A percentile compares a stretch with the other conserved stretches of the same genome.
Conservation (phyloP, 176 grass and related monocot genomes). For the Musa beccarii region DNA sequence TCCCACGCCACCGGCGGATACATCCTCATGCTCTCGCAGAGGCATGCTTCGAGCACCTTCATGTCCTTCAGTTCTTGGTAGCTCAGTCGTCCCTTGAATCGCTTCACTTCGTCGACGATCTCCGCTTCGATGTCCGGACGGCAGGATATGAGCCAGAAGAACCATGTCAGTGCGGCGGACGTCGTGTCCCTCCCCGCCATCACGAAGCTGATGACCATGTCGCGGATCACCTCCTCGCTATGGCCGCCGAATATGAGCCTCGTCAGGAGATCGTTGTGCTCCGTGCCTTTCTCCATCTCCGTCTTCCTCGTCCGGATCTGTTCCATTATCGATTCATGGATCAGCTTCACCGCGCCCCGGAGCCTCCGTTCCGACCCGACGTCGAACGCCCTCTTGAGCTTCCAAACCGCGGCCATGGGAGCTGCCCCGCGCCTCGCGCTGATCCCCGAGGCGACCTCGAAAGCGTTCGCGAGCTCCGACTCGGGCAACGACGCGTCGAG, state of each 20-base stretch:
- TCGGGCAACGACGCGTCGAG: constrained; percentile 40
- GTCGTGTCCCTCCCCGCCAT: constrained; percentile 68
- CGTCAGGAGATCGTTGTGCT: constrained; percentile 51
- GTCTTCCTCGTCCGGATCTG: constrained; percentile 48
- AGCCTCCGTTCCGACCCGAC: constrained; percentile 50
- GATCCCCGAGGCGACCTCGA: constrained; percentile 57
- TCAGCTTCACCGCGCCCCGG: constrained; percentile 42
- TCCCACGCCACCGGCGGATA: constrained; percentile 64
- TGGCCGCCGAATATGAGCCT: constrained; percentile 59
- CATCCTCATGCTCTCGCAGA: constrained; percentile 56
- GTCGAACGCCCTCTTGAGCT: constrained; percentile 45
- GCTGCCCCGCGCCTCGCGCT: constrained; percentile 53
- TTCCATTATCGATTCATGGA: constrained; percentile 53
- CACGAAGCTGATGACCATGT: constrained; percentile 93
- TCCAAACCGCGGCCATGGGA: constrained; percentile 64
- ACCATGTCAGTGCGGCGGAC: constrained; percentile 17
- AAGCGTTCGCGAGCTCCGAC: constrained; percentile 44
- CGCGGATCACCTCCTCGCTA: constrained; percentile 54
- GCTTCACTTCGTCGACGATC: constrained; percentile 26
- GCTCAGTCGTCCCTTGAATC: constrained; percentile 15
- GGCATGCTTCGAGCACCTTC: constrained; percentile 19
- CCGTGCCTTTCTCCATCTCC: constrained; percentile 19
- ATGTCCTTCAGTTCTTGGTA: constrained; percentile 30
- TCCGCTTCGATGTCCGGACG: constrained; percentile 43
- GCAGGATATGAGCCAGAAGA: constrained; percentile 68